phyloP scores from a whole-genome alignment of 371 early-diverging fungal genomes.

The Fennellomyces sp. region DNA sequence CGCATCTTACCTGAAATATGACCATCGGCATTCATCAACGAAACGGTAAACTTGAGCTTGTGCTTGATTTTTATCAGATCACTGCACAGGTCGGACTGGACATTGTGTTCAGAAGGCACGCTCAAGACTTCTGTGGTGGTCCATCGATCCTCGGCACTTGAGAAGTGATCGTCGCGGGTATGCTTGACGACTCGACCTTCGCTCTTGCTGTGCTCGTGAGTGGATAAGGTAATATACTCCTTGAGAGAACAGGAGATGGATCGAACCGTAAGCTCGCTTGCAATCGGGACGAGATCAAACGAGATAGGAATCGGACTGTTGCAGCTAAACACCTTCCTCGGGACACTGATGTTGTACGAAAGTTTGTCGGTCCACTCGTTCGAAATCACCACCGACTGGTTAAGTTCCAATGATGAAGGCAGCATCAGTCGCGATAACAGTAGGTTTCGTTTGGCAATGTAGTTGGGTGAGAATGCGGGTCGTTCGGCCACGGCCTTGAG shows the following conservation, averaged over 20 bases:
- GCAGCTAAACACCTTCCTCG: constrained; percentile 36
- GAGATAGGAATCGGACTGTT: constrained; percentile 43
- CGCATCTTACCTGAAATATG: constrained; percentile 47
- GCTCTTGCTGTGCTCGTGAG: constrained; percentile 32
- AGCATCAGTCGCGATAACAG: constrained; percentile 32
- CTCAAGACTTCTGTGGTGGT: constrained; percentile 29
- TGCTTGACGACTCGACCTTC: constrained; percentile 33
- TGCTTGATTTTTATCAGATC: constrained; percentile 48
- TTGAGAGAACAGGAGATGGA: constrained; percentile 39
- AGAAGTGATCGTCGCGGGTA: constrained; percentile 35
- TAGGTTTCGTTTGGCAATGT: constrained; percentile 28
- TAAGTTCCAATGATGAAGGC: constrained; percentile 42
- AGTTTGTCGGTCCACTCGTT: constrained; percentile 51
- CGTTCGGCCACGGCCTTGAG: constrained; percentile 49
- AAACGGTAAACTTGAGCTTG: constrained; percentile 45
- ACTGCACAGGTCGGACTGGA: constrained; percentile 31
- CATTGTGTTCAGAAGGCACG: constrained; percentile 14
- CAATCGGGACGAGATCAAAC: constrained; percentile 41
- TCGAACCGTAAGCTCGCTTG: constrained; percentile 31
- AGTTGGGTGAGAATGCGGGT: constrained; percentile 46
- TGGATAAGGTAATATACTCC: constrained; percentile 38
- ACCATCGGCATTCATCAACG: constrained; percentile 47
- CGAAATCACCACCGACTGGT: constrained; percentile 38
- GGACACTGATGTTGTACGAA: constrained; percentile 46
- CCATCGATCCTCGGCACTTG: constrained; percentile 20